These are phyloP conservation scores for Obba rivulosa DNA, from an alignment of 768 basidiomycete genomes.

Conservation along the genomic window DNA sequence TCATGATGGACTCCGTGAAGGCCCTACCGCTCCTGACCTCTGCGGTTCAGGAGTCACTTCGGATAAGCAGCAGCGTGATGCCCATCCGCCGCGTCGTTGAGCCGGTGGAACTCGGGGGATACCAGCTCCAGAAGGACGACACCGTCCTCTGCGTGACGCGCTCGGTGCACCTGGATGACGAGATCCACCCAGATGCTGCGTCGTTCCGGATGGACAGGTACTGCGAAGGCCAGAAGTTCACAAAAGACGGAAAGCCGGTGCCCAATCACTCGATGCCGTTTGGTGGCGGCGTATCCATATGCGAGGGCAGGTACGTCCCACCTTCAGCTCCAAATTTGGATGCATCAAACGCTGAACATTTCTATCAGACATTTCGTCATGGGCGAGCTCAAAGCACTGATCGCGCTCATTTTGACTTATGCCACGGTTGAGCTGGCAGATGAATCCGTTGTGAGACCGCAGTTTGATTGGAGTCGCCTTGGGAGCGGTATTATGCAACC, in stretches of 20 bases:
- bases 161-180: conserved; percentile 13
- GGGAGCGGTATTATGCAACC: conserved; percentile 14
- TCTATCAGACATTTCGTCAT: conserved; percentile 16
- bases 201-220: conserved; percentile 13
- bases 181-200: conserved; percentile 11
- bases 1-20: not conserved
- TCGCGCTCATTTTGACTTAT: conserved; percentile 13
- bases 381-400: conserved; percentile 16
- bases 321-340: not conserved
- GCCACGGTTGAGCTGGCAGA: conserved; percentile 12
- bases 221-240: conserved; percentile 4
- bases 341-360: not conserved
- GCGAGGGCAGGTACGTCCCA: conserved; percentile 18
- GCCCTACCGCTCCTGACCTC: conserved; percentile 16
- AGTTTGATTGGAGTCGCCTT: conserved; percentile 4
- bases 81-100: conserved; percentile 15
- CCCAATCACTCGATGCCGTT: conserved; percentile 20
- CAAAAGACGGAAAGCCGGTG: conserved; percentile 12
- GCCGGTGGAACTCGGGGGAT: conserved; percentile 15
- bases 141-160: conserved; percentile 15
- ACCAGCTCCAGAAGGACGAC: conserved; percentile 13
- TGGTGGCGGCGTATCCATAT: conserved; percentile 23
- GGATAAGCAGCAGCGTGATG: conserved; percentile 12
- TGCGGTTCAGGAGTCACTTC: conserved; percentile 21
- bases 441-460: conserved; percentile 6